Conservation (phyloP, 768 basidiomycete genomes). For the Rhodotorula sphaerocarpa region DNA sequence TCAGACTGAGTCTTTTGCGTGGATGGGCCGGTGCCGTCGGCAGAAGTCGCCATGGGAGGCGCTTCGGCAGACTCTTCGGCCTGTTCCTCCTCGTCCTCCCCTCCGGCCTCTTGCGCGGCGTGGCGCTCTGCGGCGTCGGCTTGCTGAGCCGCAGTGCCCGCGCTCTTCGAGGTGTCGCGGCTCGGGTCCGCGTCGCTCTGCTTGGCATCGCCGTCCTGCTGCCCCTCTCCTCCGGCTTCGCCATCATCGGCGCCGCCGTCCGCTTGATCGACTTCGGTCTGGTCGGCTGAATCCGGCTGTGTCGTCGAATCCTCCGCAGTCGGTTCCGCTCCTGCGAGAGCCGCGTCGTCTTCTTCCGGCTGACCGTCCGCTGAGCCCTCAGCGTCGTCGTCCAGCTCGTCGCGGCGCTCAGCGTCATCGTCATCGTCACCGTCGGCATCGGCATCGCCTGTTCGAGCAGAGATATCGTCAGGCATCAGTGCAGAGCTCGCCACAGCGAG, state of each 20-base stretch:
- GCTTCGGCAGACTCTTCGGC: constrained; percentile 13
- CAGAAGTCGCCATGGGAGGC: constrained; percentile 10
- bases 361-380: constrained; percentile 40
- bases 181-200: constrained; percentile 16
- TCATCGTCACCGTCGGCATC: constrained; percentile 40
- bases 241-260: constrained; percentile 30
- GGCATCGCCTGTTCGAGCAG: background rate
- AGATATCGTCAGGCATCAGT: background rate
- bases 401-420: constrained; percentile 41
- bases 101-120: constrained; percentile 6
- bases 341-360: constrained; percentile 50
- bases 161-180: constrained; percentile 14
- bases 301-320: constrained; percentile 61
- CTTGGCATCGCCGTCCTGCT: constrained; percentile 21
- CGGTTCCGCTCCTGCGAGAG: constrained; percentile 61
- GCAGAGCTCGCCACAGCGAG: background rate
- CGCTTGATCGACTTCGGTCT: constrained; percentile 22
- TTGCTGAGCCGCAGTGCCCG: constrained; percentile 9
- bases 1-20: constrained; percentile 29
- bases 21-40: constrained; percentile 22
- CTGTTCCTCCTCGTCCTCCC: constrained; percentile 6
- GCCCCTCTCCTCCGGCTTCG: constrained; percentile 32
- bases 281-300: no score
- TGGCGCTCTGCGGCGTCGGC: constrained; percentile 2
- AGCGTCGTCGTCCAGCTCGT: constrained; percentile 46